Conservation (phyloP, 73 alveolate genomes). For the Breviolum minutum region DNA sequence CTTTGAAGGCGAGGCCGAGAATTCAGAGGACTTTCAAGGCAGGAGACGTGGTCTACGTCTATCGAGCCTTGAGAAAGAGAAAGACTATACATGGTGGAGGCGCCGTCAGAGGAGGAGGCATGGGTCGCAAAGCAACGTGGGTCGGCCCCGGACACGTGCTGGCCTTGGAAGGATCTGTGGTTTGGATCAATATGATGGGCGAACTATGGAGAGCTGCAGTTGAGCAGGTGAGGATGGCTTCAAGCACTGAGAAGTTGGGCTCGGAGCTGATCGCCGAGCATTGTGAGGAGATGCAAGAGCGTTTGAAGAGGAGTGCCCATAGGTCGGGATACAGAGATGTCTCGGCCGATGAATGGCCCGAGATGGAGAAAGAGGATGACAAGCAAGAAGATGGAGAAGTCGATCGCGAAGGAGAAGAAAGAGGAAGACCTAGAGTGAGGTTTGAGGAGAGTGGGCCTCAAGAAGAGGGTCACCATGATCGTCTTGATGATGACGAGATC, state of each 20-base stretch:
- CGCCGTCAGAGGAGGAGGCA: neutral
- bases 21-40: neutral
- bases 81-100: neutral
- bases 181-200: constrained; percentile 10
- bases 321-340: neutral
- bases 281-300: neutral
- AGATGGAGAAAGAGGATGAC: neutral
- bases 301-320: neutral
- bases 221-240: neutral
- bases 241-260: neutral
- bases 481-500: no score
- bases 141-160: neutral
- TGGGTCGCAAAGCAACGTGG: neutral
- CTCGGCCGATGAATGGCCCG: neutral
- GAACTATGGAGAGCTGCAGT: neutral
- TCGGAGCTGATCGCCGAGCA: neutral
- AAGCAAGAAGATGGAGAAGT: neutral
- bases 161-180: neutral
- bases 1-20: neutral
- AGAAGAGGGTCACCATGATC: no score
- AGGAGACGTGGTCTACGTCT: neutral
- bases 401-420: neutral
- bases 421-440: neutral
- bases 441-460: neutral
- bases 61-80: neutral